Evolutionary conservation across 2,329 filamentous ascomycete species (phyloP).

Genomic region (Sclerotinia borealis): DNA sequence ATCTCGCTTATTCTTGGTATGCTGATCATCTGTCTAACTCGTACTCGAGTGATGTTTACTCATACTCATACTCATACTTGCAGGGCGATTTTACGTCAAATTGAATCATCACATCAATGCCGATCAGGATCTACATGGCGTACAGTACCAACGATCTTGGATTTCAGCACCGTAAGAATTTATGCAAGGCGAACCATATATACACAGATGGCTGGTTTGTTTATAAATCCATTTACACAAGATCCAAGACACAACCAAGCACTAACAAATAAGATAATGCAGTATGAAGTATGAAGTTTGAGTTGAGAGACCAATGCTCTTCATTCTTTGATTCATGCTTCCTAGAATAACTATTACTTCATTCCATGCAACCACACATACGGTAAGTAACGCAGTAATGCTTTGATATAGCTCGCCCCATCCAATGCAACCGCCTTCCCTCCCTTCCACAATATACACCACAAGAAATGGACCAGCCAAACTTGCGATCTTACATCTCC

Average conservation of each 20-base stretch:
- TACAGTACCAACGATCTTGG: background rate
- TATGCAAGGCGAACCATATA: background rate
- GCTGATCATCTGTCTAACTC: background rate
- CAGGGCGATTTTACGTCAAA: background rate
- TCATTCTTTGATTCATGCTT: background rate
- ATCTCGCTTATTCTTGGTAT: background rate
- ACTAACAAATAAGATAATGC: background rate
- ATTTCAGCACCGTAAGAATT: background rate
- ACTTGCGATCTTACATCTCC: background rate
- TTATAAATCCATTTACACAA: background rate
- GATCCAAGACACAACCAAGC: background rate
- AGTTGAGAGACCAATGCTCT: background rate
- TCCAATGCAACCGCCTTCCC: background rate
- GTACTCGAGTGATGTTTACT: too few relatives aligned
- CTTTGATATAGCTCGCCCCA: background rate
- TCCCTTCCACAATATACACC: background rate
- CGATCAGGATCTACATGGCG: background rate
- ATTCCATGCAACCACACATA: background rate
- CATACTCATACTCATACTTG: background rate
- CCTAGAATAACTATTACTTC: background rate
- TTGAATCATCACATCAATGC: background rate
- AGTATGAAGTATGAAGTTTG: background rate
- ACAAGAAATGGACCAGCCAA: constrained; percentile 3
- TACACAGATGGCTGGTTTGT: background rate
- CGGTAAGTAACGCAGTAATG: background rate